These are phyloP conservation scores for Fraxinus baroniana DNA, from an alignment of 305 asterid genomes.

Conservation along the genomic window DNA sequence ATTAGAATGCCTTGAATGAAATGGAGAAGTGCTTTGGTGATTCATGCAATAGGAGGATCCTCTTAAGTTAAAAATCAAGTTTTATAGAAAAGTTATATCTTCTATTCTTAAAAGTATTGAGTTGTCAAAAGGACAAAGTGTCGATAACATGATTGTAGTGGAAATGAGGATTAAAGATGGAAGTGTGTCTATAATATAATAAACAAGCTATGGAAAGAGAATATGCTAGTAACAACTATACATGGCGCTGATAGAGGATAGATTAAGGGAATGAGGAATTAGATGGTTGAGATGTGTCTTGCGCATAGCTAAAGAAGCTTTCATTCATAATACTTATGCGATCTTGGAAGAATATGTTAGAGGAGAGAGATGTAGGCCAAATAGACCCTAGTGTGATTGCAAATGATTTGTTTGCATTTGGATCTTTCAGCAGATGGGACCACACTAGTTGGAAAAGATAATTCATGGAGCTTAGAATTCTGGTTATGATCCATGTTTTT, in stretches of 20 bases:
- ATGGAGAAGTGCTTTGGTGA: neutral
- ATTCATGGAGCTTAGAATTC: neutral
- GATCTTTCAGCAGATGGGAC: neutral
- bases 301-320: neutral
- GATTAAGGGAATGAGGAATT: neutral
- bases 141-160: neutral
- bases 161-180: neutral
- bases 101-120: neutral
- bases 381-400: neutral
- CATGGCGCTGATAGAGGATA: neutral
- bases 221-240: neutral
- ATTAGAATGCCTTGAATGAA: neutral
- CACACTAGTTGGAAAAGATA: neutral
- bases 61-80: neutral
- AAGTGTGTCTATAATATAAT: too few relatives aligned
- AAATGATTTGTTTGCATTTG: neutral
- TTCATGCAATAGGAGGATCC: neutral
- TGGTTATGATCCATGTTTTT: neutral
- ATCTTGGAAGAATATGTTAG: neutral
- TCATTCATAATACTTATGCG: neutral
- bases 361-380: neutral
- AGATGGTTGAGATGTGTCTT: neutral
- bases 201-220: neutral
- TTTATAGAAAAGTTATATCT: neutral
- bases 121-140: neutral